A percentile compares a stretch with the other conserved stretches of the same genome.
Conservation (phyloP, 2,329 filamentous ascomycete species). For the Cadophora malorum region DNA sequence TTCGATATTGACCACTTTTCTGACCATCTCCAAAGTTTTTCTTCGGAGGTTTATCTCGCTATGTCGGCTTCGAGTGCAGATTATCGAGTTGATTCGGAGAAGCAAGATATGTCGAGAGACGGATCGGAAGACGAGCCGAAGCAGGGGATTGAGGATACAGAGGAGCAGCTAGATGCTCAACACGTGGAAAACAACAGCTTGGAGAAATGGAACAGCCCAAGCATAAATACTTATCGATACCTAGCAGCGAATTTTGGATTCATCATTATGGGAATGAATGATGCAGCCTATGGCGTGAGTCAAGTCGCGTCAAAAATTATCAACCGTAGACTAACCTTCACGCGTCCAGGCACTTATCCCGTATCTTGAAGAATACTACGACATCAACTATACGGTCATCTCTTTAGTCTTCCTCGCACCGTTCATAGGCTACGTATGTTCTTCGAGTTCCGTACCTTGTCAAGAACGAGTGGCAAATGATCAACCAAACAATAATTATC, state of each 20-base stretch:
- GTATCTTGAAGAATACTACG: slow-evolving; percentile 65
- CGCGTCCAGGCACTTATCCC: slow-evolving; percentile 60
- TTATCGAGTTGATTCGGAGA: background rate
- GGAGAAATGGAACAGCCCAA: slow-evolving; percentile 69
- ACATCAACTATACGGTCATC: slow-evolving; percentile 65
- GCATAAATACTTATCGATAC: slow-evolving; percentile 64
- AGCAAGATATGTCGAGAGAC: background rate
- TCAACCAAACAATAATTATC: background rate
- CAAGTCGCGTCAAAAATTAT: slow-evolving; percentile 24
- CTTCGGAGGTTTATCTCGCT: background rate
- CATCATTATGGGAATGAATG: slow-evolving; percentile 71
- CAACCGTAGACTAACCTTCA: slow-evolving; percentile 81
- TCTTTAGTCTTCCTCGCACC: slow-evolving; percentile 72
- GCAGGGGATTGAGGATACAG: slow-evolving; percentile 18
- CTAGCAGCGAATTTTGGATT: slow-evolving; percentile 66
- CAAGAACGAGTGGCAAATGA: background rate
- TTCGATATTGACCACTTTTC: background rate
- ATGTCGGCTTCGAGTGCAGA: background rate
- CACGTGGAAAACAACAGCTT: slow-evolving; percentile 32
- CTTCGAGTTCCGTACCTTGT: background rate
- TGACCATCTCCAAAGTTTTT: background rate
- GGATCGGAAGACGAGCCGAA: slow-evolving; percentile 23
- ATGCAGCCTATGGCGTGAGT: slow-evolving; percentile 67
- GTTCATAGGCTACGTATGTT: slow-evolving; percentile 62
- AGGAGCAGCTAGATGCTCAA: slow-evolving; percentile 21